These are phyloP conservation scores for Tylopilus balloui DNA, from an alignment of 768 basidiomycete species.

Conservation along the genomic window DNA sequence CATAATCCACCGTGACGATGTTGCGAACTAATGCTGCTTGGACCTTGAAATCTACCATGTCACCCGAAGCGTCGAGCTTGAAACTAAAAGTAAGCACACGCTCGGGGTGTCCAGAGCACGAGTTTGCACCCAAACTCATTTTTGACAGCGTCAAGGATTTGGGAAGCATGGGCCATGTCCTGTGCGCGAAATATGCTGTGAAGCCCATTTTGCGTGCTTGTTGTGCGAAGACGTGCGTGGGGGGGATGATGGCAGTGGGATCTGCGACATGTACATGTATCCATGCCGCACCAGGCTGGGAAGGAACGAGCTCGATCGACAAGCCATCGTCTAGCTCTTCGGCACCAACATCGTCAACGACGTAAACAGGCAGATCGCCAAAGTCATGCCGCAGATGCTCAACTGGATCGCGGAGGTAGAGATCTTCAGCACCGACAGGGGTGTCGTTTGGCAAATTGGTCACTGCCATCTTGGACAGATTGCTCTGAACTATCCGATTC, in stretches of 20 bases:
- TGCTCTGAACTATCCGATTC: conserved; percentile 21
- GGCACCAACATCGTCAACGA: conserved; percentile 77
- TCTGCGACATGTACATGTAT: conserved; percentile 92
- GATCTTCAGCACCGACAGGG: conserved; percentile 57
- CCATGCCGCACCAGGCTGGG: conserved; percentile 64
- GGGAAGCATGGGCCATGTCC: conserved; percentile 73
- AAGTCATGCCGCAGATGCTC: conserved; percentile 82
- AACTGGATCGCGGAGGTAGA: conserved; percentile 58
- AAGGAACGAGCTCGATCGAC: conserved; percentile 67
- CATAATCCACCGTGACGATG: conserved; percentile 59
- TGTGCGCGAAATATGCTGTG: conserved; percentile 63
- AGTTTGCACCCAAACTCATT: conserved; percentile 44
- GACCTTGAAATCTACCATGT: conserved; percentile 66
- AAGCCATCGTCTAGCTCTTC: conserved; percentile 93
- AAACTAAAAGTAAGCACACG: conserved; percentile 78
- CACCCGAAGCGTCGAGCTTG: conserved; percentile 55
- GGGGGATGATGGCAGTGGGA: conserved; percentile 75
- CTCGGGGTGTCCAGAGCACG: conserved; percentile 37
- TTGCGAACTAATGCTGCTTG: conserved; percentile 73
- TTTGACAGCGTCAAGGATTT: conserved; percentile 44
- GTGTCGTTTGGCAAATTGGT: conserved; percentile 14
- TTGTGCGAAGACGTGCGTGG: conserved; percentile 56
- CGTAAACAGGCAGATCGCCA: conserved; percentile 73
- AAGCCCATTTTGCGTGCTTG: conserved; percentile 49
- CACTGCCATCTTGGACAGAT: conserved; percentile 11